Conservation (phyloP, 2,329 filamentous ascomycete genomes). For the Aspergillus novoparasiticus region DNA sequence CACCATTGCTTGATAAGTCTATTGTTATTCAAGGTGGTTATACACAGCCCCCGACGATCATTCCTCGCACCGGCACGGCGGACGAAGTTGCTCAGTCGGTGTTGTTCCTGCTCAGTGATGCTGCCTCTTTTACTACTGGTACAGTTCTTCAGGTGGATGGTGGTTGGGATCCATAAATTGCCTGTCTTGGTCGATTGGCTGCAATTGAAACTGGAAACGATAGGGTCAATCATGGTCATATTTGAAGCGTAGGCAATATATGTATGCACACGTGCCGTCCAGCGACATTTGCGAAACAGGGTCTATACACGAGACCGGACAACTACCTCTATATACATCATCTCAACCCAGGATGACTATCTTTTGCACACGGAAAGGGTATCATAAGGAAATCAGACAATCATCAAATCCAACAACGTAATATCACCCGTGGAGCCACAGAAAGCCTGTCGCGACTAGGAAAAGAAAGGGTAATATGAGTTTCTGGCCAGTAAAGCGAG, state of each 20-base stretch:
- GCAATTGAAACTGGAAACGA: neutral
- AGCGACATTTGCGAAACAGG: neutral
- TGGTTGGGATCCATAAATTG: slow-evolving; percentile 41
- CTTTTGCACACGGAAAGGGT: neutral
- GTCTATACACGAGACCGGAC: neutral
- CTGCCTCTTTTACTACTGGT: slow-evolving; percentile 51
- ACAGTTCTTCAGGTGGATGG: slow-evolving; percentile 51
- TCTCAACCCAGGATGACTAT: neutral
- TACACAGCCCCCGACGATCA: slow-evolving; percentile 19
- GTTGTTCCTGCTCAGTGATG: slow-evolving; percentile 52
- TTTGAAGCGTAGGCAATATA: neutral
- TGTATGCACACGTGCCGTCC: neutral
- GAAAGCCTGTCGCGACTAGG: slow-evolving; percentile 12
- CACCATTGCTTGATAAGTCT: slow-evolving; percentile 33
- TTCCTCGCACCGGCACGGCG: slow-evolving; percentile 33
- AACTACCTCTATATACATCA: neutral
- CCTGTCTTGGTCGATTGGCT: neutral
- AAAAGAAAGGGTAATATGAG: slow-evolving; percentile 10
- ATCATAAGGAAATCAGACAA: neutral
- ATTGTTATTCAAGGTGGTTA: slow-evolving; percentile 26
- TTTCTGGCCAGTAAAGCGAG: neutral
- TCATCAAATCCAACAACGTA: neutral
- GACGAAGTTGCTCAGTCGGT: slow-evolving; percentile 48
- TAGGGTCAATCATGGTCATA: neutral
- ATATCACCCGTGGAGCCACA: slow-evolving; percentile 14